Evolutionary conservation across 2,329 filamentous ascomycete species (phyloP), one percentile per base, ranked within the genome.

Genomic region (Onygena corvina): DNA sequence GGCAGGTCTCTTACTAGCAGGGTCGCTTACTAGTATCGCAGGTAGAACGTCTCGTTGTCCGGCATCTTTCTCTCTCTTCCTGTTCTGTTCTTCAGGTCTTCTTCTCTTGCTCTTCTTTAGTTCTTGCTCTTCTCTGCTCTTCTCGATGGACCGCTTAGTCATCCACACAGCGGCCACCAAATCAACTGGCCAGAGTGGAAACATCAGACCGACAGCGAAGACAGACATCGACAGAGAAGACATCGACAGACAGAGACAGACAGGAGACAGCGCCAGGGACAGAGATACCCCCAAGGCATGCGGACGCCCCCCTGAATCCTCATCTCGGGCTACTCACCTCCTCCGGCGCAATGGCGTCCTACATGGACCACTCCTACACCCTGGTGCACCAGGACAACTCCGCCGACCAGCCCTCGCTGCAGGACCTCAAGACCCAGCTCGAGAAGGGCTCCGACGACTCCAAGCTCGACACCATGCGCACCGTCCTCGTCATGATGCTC

Each of bases 321-420:
- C 51, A 53, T 35, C 55, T 65, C 25, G 18, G 42, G 25, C 42
- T 16, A 16, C 25, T 18, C 25, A 29, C 20, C 42, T 14, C 7
- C 31, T 9, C 21, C 38, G 49, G 16, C 76, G 84, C 59, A 70
- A 98, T 96, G 90, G 84, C 90, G 71, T 84, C 84, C 59, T 96
- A 94, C 68, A 79, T 96, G 56, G 92, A 98, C 67, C 84, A 86
- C 68, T 79, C 92, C 57, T 98, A 96, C 77, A 95, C 87, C 71
- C 73, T 98, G 71, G 87, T 98, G 71, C 89, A 95, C 70, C 82
- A 92, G 78, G 92, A 98, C 79, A 96, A 95, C 76, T 79, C 87
- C 55, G 86, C 89, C 58, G 92, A 96, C 68, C 83, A 93, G 62
- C 90, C 92, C 51, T 81, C 84, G 54, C 75, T 92, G 68, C 86